A percentile compares a stretch with the other conserved stretches of the same genome.
These are phyloP conservation scores for Asclepias syriaca DNA, from an alignment of 257 asterid genomes.

Conservation along the genomic window DNA sequence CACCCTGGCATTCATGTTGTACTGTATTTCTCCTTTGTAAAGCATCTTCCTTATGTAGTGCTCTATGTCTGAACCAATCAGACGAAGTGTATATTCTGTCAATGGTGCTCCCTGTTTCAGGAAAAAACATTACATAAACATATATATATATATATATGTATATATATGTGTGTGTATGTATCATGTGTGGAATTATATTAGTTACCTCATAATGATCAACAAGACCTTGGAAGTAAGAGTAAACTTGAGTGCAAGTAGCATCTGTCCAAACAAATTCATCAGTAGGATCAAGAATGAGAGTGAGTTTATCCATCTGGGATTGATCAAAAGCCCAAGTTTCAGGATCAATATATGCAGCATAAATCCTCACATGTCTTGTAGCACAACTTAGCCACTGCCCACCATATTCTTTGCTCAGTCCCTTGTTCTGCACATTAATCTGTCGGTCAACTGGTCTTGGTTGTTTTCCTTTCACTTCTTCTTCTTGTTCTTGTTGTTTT, in stretches of 20 bases:
- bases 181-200: no score
- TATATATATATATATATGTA: no score
- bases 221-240: constrained; percentile 82
- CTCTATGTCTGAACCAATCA: constrained; percentile 83
- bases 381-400: constrained; percentile 85
- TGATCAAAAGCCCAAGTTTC: constrained; percentile 77
- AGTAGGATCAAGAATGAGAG: constrained; percentile 79
- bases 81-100: constrained; percentile 89
- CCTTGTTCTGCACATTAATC: constrained; percentile 60
- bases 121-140: not conserved
- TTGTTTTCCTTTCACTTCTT: constrained; percentile 17
- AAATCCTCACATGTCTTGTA: constrained; percentile 78
- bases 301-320: constrained; percentile 78
- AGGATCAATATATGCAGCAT: constrained; percentile 81
- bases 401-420: constrained; percentile 64
- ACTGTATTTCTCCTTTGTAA: constrained; percentile 64
- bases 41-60: constrained; percentile 82
- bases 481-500: constrained; percentile 4
- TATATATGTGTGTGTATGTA: no score
- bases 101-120: constrained; percentile 73
- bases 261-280: constrained; percentile 84
- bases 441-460: constrained; percentile 67
- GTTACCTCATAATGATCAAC: constrained; percentile 33
- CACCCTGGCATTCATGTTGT: constrained; percentile 86
- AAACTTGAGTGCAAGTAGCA: constrained; percentile 62